A percentile compares a stretch with the other conserved stretches of the same genome.
Evolutionary conservation across 345 rosid species (phyloP).

Genomic region (Boechera retrofracta): DNA sequence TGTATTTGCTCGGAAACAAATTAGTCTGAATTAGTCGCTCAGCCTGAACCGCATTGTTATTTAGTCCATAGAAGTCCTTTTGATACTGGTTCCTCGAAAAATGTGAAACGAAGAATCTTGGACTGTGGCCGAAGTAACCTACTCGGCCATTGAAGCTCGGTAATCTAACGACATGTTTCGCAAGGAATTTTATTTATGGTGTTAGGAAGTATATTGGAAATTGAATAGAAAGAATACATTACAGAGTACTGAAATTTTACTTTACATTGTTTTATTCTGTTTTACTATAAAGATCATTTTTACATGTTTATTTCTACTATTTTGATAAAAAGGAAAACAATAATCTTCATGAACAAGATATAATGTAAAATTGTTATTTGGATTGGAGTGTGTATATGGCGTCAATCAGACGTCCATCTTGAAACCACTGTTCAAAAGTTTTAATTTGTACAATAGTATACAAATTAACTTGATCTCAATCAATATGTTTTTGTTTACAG

Average conservation of each 20-base stretch:
- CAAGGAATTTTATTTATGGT: background rate
- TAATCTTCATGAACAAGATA: too few species aligned
- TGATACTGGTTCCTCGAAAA: background rate
- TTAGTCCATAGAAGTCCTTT: background rate
- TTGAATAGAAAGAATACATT: too few species aligned
- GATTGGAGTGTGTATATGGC: background rate
- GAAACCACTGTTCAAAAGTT: too few species aligned
- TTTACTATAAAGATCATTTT: background rate
- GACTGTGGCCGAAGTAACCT: background rate
- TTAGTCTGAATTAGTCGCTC: too few species aligned
- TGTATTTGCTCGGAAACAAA: too few species aligned
- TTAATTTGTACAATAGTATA: too few species aligned
- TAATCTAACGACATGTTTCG: background rate
- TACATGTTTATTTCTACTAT: background rate
- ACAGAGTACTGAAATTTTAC: too few species aligned
- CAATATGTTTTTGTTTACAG: too few species aligned
- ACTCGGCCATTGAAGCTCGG: background rate
- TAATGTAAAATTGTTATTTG: too few species aligned
- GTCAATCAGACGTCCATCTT: background rate
- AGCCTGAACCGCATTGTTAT: background rate
- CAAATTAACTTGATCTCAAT: too few species aligned
- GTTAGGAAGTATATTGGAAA: too few species aligned
- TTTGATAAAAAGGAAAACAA: background rate
- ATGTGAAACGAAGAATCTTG: background rate
- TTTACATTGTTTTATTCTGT: too few species aligned